These are phyloP conservation scores for Trichoderma atrobrunneum DNA, from an alignment of 2,329 filamentous ascomycete genomes.

Conservation along the genomic window DNA sequence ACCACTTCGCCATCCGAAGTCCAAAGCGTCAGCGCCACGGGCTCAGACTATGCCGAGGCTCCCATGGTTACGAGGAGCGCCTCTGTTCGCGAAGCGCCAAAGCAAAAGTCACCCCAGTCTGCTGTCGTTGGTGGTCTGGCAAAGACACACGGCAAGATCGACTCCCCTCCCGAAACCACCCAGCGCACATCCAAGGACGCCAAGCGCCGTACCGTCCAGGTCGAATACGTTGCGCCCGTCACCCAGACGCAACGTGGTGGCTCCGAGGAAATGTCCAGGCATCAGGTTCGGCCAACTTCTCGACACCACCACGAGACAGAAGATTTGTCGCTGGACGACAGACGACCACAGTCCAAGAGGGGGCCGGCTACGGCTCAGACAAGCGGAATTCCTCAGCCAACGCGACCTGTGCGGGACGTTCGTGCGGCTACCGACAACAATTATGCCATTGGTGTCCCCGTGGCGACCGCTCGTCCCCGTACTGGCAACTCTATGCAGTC, in stretches of 20 bases:
- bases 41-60: slow-evolving; percentile 54
- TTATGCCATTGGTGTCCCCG: slow-evolving; percentile 43
- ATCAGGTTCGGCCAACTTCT: slow-evolving; percentile 30
- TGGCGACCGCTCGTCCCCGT: slow-evolving; percentile 59
- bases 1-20: slow-evolving; percentile 86
- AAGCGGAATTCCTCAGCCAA: slow-evolving; percentile 20
- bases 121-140: slow-evolving; percentile 60
- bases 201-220: slow-evolving; percentile 91
- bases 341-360: slow-evolving; percentile 43
- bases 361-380: slow-evolving; percentile 47
- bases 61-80: slow-evolving; percentile 75
- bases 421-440: slow-evolving; percentile 42
- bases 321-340: slow-evolving; percentile 45
- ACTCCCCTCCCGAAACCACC: slow-evolving; percentile 57
- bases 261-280: slow-evolving; percentile 27
- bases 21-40: slow-evolving; percentile 69
- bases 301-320: slow-evolving; percentile 44
- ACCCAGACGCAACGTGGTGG: slow-evolving; percentile 76
- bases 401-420: slow-evolving; percentile 30
- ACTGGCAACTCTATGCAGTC: slow-evolving; percentile 81
- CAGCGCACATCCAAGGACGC: slow-evolving; percentile 72
- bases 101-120: slow-evolving; percentile 55
- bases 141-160: slow-evolving; percentile 72
- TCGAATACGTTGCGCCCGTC: slow-evolving; percentile 92
- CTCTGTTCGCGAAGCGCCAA: slow-evolving; percentile 84